Conservation (phyloP, 1,284 basidiomycete species). For the Malassezia dermatis region DNA sequence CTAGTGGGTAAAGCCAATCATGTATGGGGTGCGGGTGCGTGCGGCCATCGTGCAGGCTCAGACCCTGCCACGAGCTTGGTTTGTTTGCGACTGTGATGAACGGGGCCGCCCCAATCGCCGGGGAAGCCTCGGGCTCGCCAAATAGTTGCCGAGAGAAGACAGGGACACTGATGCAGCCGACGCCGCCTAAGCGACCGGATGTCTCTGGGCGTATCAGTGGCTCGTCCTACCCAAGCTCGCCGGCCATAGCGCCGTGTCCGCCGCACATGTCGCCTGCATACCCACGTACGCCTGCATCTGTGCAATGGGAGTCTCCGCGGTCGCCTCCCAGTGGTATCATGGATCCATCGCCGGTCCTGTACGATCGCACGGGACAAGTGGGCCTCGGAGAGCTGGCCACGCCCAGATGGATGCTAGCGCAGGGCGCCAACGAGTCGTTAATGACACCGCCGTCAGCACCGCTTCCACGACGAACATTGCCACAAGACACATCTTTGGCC, state of each 20-base stretch:
- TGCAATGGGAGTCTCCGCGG: background rate
- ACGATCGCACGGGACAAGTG: constrained; percentile 75
- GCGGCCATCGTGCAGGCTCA: background rate
- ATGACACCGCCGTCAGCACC: background rate
- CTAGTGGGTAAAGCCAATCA: background rate
- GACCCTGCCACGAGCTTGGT: background rate
- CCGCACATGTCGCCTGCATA: background rate
- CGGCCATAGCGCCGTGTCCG: background rate
- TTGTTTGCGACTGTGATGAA: background rate
- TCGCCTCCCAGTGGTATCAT: background rate
- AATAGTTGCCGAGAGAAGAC: background rate
- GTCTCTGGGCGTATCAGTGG: background rate
- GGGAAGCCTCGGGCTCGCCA: background rate
- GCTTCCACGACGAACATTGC: background rate
- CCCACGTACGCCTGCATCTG: background rate
- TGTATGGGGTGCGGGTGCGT: background rate
- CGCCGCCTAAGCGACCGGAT: background rate
- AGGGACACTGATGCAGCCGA: background rate
- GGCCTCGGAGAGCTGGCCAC: constrained; percentile 94
- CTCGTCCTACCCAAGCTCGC: background rate
- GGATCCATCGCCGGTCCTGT: constrained; percentile 1
- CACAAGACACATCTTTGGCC: background rate
- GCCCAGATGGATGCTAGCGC: constrained; percentile 64
- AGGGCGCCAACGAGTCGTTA: constrained; percentile 16
- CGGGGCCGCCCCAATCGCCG: background rate